Evolutionary conservation across 2,329 filamentous ascomycete species (phyloP).

Genomic region (Plectosphaerella plurivora): DNA sequence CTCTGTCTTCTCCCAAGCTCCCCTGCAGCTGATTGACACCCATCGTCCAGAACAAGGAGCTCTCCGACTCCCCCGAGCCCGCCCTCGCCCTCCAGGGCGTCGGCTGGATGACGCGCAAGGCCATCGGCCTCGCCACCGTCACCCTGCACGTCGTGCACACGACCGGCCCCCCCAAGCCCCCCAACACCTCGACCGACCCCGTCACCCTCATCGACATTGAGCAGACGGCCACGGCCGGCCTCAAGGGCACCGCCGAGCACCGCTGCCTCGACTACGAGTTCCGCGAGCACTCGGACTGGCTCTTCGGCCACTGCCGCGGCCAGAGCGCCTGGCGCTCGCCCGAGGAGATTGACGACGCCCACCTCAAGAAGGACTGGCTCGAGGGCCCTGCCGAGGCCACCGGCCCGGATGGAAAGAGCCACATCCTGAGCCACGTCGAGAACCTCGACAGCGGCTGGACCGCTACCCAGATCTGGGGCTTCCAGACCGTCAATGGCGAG

Average conservation of each 20-base stretch:
- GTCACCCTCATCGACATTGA: slow-evolving; percentile 65
- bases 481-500: slow-evolving; percentile 48
- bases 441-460: slow-evolving; percentile 49
- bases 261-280: slow-evolving; percentile 46
- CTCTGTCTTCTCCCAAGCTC: neutral
- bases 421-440: slow-evolving; percentile 61
- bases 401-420: slow-evolving; percentile 53
- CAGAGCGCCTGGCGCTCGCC: slow-evolving; percentile 45
- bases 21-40: slow-evolving; percentile 1
- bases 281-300: slow-evolving; percentile 69
- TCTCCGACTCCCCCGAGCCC: slow-evolving; percentile 65
- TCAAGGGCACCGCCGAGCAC: slow-evolving; percentile 59
- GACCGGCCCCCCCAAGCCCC: slow-evolving; percentile 35
- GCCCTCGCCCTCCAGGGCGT: slow-evolving; percentile 70
- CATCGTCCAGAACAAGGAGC: slow-evolving; percentile 63
- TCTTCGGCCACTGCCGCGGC: slow-evolving; percentile 71
- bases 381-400: slow-evolving; percentile 46
- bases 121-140: slow-evolving; percentile 64
- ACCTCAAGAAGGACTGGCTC: slow-evolving; percentile 54
- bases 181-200: slow-evolving; percentile 30
- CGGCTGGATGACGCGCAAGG: slow-evolving; percentile 68
- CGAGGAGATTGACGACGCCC: slow-evolving; percentile 49
- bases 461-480: slow-evolving; percentile 57
- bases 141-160: slow-evolving; percentile 59
- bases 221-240: slow-evolving; percentile 66